Evolutionary conservation across 257 asterid species (phyloP), one percentile per base, ranked within the genome.

Genomic region (Cordia subcordata): DNA sequence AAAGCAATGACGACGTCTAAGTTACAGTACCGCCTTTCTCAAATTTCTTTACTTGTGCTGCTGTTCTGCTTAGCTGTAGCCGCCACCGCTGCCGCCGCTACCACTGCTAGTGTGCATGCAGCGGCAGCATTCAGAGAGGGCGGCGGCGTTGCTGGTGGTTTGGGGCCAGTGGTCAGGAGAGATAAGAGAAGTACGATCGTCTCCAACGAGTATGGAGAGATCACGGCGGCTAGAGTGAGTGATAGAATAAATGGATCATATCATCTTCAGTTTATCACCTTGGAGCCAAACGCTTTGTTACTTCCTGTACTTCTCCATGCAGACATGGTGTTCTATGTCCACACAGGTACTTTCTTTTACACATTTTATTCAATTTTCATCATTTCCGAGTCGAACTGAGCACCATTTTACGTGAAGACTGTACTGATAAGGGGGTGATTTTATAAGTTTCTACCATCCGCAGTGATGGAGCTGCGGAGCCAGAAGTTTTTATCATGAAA

Each of bases 281-380:
- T 88, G 87, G 95, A 86, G 50, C 96, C 99, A 12, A 82, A 84
- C 47, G 77, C 96, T 4, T 60, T 88, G 52, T 79, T 92, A 39
- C 96, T 92, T 46, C 99, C 96, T 0, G 88, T 77, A 50, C 44
- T 88, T 59, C 68, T 88, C 4, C 94, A 92, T 61, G 75, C 83
- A 0, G 87, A 86, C 19, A 88, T 92, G 96, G 72, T 84, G 15
- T 92, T 92, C 80, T 92, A 85, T 77, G 96, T 92, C 65, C 85
- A 84, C 14, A 84, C 94, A 53, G 99, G 96, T 90, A 65, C 10
- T 13, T 4, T 20, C 10, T n/a, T n/a, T n/a, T n/a, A n/a, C n/a
- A n/a, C n/a, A n/a, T n/a, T n/a, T n/a, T n/a, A n/a, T n/a, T n/a
- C n/a, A n/a, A n/a, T n/a, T n/a, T n/a, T n/a, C n/a, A n/a, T n/a